Percentiles rank a stretch among this genome's conserved stretches.
phyloP scores from a whole-genome alignment of 2,329 filamentous ascomycete species.

The Hymenoscyphus salicellus region DNA sequence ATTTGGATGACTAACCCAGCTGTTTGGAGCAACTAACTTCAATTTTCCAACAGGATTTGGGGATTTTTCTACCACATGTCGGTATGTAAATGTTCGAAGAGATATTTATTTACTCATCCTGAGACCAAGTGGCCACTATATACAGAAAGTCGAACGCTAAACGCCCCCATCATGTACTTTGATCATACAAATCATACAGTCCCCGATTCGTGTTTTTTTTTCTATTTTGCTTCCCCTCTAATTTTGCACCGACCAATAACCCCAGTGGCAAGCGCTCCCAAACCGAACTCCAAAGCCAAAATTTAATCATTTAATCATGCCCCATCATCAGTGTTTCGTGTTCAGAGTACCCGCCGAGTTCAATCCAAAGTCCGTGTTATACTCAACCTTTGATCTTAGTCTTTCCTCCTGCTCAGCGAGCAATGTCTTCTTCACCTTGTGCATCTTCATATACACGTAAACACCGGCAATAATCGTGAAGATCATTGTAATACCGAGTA shows the following conservation, averaged over 20 bases:
- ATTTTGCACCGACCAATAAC: background rate
- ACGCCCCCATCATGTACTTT: background rate
- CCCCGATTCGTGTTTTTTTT: background rate
- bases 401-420: slow-evolving; percentile 36
- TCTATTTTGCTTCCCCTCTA: background rate
- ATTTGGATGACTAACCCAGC: too few species aligned
- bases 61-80: too few species aligned
- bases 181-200: background rate
- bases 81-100: background rate
- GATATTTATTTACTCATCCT: background rate
- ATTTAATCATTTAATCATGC: background rate
- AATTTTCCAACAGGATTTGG: too few species aligned
- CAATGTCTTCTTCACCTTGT: slow-evolving; percentile 36
- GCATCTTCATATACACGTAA: slow-evolving; percentile 41
- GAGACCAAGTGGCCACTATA: background rate
- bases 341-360: background rate
- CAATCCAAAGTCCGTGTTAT: background rate
- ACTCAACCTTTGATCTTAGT: background rate
- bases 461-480: slow-evolving; percentile 39
- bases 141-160: background rate
- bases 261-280: background rate
- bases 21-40: too few species aligned
- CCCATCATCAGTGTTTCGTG: background rate
- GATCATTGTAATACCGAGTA: slow-evolving; percentile 37
- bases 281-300: background rate